A percentile compares a stretch with the other conserved stretches of the same genome.
phyloP scores from a whole-genome alignment of 805 yeast species.

The Starmerella vitae region DNA sequence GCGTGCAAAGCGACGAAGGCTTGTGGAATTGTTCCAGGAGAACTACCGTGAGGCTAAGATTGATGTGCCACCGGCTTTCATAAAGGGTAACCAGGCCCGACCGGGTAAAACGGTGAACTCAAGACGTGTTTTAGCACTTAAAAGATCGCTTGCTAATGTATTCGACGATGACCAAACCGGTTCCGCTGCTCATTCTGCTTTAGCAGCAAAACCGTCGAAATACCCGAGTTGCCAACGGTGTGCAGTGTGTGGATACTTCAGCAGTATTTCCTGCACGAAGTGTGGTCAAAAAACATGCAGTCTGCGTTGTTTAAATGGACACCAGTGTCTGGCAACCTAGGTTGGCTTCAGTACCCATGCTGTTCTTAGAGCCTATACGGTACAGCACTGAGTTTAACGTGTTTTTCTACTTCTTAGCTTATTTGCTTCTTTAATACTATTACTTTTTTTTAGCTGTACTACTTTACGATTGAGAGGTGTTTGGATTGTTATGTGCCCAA shows the following conservation, averaged over 20 bases:
- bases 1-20: constrained; percentile 17
- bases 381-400: no score
- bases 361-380: no score
- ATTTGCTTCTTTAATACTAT: no score
- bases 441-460: no score
- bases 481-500: no score
- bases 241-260: constrained; percentile 32
- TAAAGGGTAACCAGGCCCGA: constrained; percentile 19
- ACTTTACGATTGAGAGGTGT: no score
- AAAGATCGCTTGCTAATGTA: constrained; percentile 29
- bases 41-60: constrained; percentile 19
- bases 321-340: constrained; percentile 17
- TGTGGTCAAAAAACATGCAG: constrained; percentile 31
- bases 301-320: constrained; percentile 27
- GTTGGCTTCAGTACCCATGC: no score
- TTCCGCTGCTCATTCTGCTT: constrained; percentile 23
- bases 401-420: no score
- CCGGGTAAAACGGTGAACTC: constrained; percentile 25
- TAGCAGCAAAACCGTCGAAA: constrained; percentile 26
- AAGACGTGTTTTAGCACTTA: constrained; percentile 29
- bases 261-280: constrained; percentile 25
- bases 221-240: constrained; percentile 30
- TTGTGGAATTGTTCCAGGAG: constrained; percentile 19
- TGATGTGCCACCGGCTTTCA: constrained; percentile 20
- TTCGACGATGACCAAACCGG: constrained; percentile 31